phyloP scores from a whole-genome alignment of 805 yeast species.

The Nakazawaea molendinolei region DNA sequence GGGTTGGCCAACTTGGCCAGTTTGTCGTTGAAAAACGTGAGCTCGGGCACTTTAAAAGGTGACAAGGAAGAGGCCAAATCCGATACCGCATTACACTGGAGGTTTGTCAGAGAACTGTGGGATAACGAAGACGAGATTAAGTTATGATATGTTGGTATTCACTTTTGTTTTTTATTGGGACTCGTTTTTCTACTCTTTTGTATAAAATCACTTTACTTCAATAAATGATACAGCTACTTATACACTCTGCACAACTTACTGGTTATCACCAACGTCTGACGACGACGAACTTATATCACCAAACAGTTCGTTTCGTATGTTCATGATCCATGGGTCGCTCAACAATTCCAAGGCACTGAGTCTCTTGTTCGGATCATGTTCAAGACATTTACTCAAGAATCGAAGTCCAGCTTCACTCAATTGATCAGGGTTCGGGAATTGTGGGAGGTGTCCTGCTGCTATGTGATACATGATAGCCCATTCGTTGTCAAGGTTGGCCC shows the following conservation, averaged over 20 bases:
- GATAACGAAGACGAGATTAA: constrained; percentile 52
- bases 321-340: constrained; percentile 84
- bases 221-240: background rate
- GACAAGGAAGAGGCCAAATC: constrained; percentile 41
- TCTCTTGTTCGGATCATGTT: constrained; percentile 75
- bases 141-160: constrained; percentile 19
- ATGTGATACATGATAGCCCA: constrained; percentile 99
- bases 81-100: constrained; percentile 57
- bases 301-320: constrained; percentile 64
- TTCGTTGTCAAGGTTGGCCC: constrained; percentile 94
- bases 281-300: constrained; percentile 30
- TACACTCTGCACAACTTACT: constrained; percentile 2
- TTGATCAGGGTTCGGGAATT: constrained; percentile 73
- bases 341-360: constrained; percentile 80
- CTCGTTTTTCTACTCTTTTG: background rate
- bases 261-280: constrained; percentile 10
- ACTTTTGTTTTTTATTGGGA: background rate
- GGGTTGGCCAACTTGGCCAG: constrained; percentile 40
- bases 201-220: no score
- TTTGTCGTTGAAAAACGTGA: constrained; percentile 56
- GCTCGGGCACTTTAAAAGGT: constrained; percentile 55
- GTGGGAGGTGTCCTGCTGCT: constrained; percentile 91
- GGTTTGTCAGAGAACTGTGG: constrained; percentile 51
- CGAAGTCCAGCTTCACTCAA: constrained; percentile 65
- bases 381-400: constrained; percentile 71